phyloP scores from a whole-genome alignment of 129 eudicot genomes.

The Lactuca sativa region DNA sequence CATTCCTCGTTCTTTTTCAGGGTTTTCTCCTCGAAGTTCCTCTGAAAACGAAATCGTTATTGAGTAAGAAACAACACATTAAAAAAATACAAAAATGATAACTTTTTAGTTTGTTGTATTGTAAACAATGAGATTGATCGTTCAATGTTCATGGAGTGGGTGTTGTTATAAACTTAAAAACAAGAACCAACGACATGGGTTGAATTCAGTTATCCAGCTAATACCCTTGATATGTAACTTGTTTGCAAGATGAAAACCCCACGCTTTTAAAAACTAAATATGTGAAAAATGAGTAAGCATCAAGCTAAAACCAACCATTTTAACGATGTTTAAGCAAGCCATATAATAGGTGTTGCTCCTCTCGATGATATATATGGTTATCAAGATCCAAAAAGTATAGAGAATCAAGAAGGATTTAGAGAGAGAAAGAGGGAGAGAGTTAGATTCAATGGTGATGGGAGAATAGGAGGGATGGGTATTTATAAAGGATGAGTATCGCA shows the following conservation, averaged over 20 bases:
- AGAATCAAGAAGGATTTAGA: background rate
- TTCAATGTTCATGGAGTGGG: background rate
- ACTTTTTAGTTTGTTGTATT: background rate
- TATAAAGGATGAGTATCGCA: slow-evolving; percentile 36
- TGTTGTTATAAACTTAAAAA: background rate
- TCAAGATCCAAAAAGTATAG: background rate
- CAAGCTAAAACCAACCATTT: slow-evolving; percentile 39
- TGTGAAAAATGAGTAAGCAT: background rate
- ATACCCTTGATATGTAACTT: background rate
- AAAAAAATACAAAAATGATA: background rate
- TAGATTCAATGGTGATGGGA: slow-evolving; percentile 5
- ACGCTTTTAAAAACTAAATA: background rate
- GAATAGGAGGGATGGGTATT: slow-evolving; percentile 18
- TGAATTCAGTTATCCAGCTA: background rate
- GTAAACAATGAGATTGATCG: background rate
- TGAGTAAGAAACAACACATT: background rate
- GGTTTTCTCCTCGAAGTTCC: slow-evolving; percentile 38
- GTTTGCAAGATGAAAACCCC: background rate
- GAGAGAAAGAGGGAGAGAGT: slow-evolving; percentile 15
- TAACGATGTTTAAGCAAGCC: slow-evolving; percentile 48
- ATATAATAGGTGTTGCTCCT: slow-evolving; percentile 26
- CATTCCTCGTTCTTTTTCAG: slow-evolving; percentile 42
- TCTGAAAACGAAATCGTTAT: slow-evolving; percentile 24
- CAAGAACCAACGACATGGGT: background rate
- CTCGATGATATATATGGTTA: slow-evolving; percentile 11